Evolutionary conservation across 2,329 filamentous ascomycete species (phyloP).

Genomic region (Bipolaris oryzae): DNA sequence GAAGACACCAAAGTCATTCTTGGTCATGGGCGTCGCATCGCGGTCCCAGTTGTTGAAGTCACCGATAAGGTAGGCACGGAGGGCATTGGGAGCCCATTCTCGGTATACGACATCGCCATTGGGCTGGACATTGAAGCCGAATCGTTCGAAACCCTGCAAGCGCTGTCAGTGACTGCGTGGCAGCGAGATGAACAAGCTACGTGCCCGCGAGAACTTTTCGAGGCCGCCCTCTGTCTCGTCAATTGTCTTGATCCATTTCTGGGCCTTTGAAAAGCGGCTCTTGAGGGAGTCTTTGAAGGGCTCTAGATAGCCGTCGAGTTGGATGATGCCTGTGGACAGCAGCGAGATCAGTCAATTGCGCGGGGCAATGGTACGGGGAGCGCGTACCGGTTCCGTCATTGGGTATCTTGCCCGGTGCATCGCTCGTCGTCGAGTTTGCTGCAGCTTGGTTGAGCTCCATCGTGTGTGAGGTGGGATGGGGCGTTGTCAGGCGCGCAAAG

Average conservation of each 20-base stretch:
- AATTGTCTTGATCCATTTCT: constrained; percentile 86
- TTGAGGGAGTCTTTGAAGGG: constrained; percentile 82
- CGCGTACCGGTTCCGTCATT: constrained; percentile 73
- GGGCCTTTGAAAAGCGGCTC: constrained; percentile 76
- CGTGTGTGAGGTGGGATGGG: constrained; percentile 22
- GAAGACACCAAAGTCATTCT: constrained; percentile 84
- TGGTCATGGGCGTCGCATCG: constrained; percentile 83
- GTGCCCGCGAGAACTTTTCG: constrained; percentile 85
- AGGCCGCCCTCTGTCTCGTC: constrained; percentile 84
- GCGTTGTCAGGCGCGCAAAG: constrained; percentile 11
- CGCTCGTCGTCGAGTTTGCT: constrained; percentile 52
- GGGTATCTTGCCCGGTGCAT: constrained; percentile 59
- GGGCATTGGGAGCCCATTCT: constrained; percentile 95
- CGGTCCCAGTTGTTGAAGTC: constrained; percentile 96
- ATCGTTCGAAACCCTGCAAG: constrained; percentile 78
- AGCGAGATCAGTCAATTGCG: constrained; percentile 31
- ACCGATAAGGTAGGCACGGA: constrained; percentile 82
- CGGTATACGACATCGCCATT: constrained; percentile 88
- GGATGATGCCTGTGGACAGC: constrained; percentile 71
- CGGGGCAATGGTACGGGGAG: not conserved
- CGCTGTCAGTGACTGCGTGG: constrained; percentile 24
- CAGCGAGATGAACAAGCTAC: constrained; percentile 24
- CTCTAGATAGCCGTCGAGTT: constrained; percentile 86
- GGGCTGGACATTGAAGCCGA: constrained; percentile 79
- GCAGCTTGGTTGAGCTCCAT: constrained; percentile 54